phyloP scores from a whole-genome alignment of 2,329 filamentous ascomycete genomes.

The Kalmusia sp. region DNA sequence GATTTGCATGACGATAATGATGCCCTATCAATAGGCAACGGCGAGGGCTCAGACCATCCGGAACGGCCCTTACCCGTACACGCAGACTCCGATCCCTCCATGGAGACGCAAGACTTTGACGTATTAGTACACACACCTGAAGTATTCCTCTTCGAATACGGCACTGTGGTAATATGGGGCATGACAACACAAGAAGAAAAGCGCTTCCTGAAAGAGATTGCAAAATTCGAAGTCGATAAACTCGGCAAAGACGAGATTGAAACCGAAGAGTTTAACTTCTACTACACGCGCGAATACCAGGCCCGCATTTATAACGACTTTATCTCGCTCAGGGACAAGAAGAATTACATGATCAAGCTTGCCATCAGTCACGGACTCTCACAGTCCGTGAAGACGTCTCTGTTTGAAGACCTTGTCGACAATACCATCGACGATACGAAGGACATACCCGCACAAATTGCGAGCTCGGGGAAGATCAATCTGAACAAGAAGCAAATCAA shows the following conservation, averaged over 20 bases:
- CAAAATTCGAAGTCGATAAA: conserved; percentile 93
- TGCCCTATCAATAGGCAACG: conserved; percentile 31
- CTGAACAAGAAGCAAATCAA: conserved; percentile 91
- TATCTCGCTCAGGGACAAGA: conserved; percentile 90
- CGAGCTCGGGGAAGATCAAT: conserved; percentile 88
- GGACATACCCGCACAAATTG: conserved; percentile 91
- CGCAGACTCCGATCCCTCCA: conserved; percentile 39
- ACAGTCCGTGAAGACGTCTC: conserved; percentile 95
- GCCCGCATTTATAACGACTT: conserved; percentile 99
- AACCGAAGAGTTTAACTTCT: conserved; percentile 98
- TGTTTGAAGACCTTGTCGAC: conserved; percentile 94
- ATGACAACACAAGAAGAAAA: conserved; percentile 92
- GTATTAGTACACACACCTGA: conserved; percentile 90
- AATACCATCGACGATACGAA: conserved; percentile 93
- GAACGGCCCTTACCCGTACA: conserved; percentile 35
- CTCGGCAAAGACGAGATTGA: conserved; percentile 88
- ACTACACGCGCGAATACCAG: conserved; percentile 98
- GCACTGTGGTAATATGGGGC: conserved; percentile 97
- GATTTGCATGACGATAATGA: conserved; percentile 60
- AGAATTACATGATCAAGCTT: conserved; percentile 97
- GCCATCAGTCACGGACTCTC: conserved; percentile 95
- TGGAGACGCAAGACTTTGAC: conserved; percentile 74
- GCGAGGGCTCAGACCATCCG: conserved; percentile 30
- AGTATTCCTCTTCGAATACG: conserved; percentile 96
- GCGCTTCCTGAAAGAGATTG: conserved; percentile 89